Evolutionary conservation across 106 monocot genomes (phyloP).

Genomic region (Chionographis japonica): DNA sequence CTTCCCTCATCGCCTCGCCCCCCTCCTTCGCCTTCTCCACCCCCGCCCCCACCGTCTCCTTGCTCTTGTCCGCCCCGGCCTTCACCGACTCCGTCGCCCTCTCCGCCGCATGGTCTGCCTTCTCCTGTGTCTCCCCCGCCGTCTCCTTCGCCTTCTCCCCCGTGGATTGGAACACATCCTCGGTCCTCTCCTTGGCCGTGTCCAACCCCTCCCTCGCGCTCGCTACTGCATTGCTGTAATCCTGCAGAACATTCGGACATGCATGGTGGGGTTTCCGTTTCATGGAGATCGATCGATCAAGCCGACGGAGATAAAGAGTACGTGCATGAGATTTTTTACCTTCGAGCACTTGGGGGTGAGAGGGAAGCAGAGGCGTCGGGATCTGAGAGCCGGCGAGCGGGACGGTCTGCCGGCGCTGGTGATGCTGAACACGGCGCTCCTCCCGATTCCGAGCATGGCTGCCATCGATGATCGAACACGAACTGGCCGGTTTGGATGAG

Average conservation of each 20-base stretch:
- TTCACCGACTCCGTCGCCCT: background rate
- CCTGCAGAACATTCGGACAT: background rate
- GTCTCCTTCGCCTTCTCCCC: background rate
- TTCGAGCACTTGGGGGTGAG: background rate
- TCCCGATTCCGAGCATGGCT: slow-evolving; percentile 6
- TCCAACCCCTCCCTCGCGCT: background rate
- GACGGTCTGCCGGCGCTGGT: background rate
- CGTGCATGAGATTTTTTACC: background rate
- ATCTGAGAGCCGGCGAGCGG: background rate
- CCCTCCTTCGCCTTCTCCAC: background rate
- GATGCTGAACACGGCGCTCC: background rate
- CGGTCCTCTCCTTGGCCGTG: slow-evolving; percentile 5
- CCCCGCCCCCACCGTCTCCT: background rate
- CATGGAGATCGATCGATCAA: background rate
- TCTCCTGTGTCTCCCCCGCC: background rate
- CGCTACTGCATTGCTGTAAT: background rate
- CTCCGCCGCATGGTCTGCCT: background rate
- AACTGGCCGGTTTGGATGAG: too few species aligned
- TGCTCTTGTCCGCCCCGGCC: background rate
- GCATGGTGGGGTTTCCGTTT: background rate
- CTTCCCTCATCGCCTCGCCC: background rate
- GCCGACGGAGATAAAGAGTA: too few species aligned
- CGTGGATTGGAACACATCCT: background rate
- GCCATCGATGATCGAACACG: background rate
- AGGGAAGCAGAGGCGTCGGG: slow-evolving; percentile 2